A percentile compares a stretch with the other conserved stretches of the same genome.
These are phyloP conservation scores for Venturia aucupariae DNA, from an alignment of 2,329 filamentous ascomycete genomes.

Conservation along the genomic window DNA sequence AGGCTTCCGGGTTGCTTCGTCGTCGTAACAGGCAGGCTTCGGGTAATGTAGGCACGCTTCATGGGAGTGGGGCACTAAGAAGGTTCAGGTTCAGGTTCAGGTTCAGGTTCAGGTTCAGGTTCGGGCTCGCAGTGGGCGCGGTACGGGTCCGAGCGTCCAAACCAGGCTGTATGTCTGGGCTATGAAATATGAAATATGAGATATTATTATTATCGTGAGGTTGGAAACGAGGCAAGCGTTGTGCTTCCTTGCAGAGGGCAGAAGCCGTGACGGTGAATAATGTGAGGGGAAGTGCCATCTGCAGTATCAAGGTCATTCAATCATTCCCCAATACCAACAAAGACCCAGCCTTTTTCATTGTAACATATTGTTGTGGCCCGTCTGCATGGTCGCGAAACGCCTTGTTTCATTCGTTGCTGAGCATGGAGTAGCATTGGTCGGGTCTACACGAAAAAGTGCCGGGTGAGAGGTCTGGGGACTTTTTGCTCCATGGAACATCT, in stretches of 20 bases:
- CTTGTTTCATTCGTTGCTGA: not conserved
- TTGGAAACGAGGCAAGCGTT: not conserved
- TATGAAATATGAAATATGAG: too few relatives aligned
- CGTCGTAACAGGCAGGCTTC: not conserved
- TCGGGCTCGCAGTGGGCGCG: not conserved
- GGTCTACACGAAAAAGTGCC: conserved; percentile 2
- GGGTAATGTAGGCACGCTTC: conserved; percentile 5
- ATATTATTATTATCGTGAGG: conserved; percentile 1
- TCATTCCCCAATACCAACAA: too few relatives aligned
- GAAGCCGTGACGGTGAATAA: not conserved
- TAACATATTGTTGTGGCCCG: not conserved
- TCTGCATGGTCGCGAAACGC: not conserved
- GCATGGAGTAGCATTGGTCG: not conserved
- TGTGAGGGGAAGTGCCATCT: conserved; percentile 1
- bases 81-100: too few relatives aligned
- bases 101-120: too few relatives aligned
- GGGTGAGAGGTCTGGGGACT: not conserved
- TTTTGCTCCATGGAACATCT: not conserved
- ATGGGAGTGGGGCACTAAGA: not conserved
- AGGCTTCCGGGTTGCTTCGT: not conserved
- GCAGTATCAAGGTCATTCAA: not conserved
- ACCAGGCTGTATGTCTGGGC: conserved; percentile 4
- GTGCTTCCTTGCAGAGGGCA: not conserved
- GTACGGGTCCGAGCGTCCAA: not conserved
- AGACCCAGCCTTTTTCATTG: not conserved